phyloP scores from a whole-genome alignment of 1,284 basidiomycete species.

The Acaromyces ingoldii region DNA sequence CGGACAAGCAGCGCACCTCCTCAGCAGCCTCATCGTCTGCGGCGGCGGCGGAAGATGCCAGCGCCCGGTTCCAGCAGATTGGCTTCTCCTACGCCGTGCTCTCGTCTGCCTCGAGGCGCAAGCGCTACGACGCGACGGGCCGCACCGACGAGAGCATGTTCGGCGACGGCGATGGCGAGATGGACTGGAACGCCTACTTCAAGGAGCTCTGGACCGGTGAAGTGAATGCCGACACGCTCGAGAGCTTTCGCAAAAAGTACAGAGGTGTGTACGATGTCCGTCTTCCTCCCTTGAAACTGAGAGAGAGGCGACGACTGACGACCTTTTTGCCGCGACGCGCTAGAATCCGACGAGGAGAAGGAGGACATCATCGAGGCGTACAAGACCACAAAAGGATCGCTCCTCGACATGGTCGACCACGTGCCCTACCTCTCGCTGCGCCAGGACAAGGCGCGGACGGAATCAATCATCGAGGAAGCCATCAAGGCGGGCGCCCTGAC shows the following conservation, averaged over 20 bases:
- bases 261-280: no score
- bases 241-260: slow-evolving; percentile 43
- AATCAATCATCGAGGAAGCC: slow-evolving; percentile 29
- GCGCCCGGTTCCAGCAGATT: slow-evolving; percentile 44
- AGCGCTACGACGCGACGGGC: slow-evolving; percentile 46
- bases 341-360: slow-evolving; percentile 40
- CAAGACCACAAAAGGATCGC: slow-evolving; percentile 24
- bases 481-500: slow-evolving; percentile 28
- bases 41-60: slow-evolving; percentile 19
- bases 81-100: slow-evolving; percentile 49
- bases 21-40: not conserved
- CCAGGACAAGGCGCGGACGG: slow-evolving; percentile 33
- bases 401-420: slow-evolving; percentile 35
- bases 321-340: no score
- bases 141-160: slow-evolving; percentile 40
- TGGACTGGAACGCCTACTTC: slow-evolving; percentile 52
- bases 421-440: slow-evolving; percentile 45
- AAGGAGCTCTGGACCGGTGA: slow-evolving; percentile 47
- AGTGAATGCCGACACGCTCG: slow-evolving; percentile 37
- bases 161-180: slow-evolving; percentile 33
- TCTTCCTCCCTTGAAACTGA: not conserved
- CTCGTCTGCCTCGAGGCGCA: slow-evolving; percentile 32
- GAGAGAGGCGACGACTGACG: not conserved
- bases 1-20: slow-evolving; percentile 40
- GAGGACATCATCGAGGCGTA: slow-evolving; percentile 44